These are phyloP conservation scores for Pyronema domesticum DNA, from an alignment of 495 filamentous ascomycete genomes.

Conservation along the genomic window DNA sequence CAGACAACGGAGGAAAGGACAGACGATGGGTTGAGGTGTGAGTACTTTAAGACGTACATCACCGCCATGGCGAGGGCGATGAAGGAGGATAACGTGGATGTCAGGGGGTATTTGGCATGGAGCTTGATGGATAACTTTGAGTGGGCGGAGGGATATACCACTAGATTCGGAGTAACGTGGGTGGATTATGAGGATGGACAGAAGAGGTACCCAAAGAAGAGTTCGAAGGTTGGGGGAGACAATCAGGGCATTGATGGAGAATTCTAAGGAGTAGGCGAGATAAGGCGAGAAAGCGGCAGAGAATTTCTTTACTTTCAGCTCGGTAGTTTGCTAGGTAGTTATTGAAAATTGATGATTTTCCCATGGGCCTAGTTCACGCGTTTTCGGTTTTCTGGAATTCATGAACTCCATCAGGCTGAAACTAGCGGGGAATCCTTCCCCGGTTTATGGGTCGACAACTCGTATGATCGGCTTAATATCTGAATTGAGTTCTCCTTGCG, in stretches of 20 bases:
- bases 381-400: too few relatives aligned
- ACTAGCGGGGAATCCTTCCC: too few relatives aligned
- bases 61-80: conserved; percentile 30
- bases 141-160: conserved; percentile 34
- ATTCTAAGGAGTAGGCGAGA: not conserved
- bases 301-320: not conserved
- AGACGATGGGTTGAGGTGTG: conserved; percentile 30
- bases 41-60: conserved; percentile 33
- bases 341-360: too few relatives aligned
- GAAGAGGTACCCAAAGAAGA: conserved; percentile 34
- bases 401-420: too few relatives aligned
- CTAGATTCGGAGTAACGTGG: conserved; percentile 31
- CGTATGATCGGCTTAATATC: too few relatives aligned
- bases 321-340: too few relatives aligned
- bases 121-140: conserved; percentile 31
- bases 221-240: conserved; percentile 30
- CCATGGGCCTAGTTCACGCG: too few relatives aligned
- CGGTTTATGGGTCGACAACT: too few relatives aligned
- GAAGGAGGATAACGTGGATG: conserved; percentile 30
- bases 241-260: conserved; percentile 29
- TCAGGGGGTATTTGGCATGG: conserved; percentile 35
- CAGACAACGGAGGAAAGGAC: conserved; percentile 19
- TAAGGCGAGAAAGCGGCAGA: not conserved
- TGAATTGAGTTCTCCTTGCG: too few relatives aligned
- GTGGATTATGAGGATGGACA: conserved; percentile 31